Conservation (phyloP, 2,329 filamentous ascomycete genomes). For the Colletotrichum camelliae region DNA sequence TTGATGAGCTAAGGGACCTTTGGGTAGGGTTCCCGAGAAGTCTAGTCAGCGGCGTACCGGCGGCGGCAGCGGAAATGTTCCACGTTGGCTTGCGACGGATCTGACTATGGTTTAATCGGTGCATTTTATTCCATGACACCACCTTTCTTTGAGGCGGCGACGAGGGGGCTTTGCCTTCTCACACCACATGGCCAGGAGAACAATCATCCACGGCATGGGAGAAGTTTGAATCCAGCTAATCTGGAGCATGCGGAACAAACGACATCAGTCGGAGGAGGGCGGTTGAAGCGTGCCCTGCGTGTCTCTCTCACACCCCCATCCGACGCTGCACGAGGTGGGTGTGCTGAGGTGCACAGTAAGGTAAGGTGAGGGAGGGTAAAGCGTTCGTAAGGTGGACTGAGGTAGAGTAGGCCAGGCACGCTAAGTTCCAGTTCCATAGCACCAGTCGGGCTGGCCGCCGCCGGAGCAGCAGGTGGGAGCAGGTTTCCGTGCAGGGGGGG, state of each 20-base stretch:
- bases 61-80: neutral
- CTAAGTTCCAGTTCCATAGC: neutral
- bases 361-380: neutral
- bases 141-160: neutral
- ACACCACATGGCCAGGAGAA: neutral
- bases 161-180: neutral
- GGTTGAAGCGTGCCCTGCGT: neutral
- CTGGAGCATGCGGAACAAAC: neutral
- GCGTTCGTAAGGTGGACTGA: neutral
- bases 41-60: neutral
- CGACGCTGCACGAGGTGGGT: neutral
- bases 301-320: neutral
- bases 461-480: constrained; percentile 10
- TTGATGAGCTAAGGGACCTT: neutral
- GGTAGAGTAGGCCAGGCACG: neutral
- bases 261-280: neutral
- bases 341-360: neutral
- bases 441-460: constrained; percentile 9
- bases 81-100: neutral
- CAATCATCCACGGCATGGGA: neutral
- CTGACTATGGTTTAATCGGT: neutral
- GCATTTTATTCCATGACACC: neutral
- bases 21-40: neutral
- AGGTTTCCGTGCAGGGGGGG: constrained; percentile 7
- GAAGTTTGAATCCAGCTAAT: neutral